These are phyloP conservation scores for Rhizophora mangle DNA, from an alignment of 345 rosid species.

Conservation along the genomic window DNA sequence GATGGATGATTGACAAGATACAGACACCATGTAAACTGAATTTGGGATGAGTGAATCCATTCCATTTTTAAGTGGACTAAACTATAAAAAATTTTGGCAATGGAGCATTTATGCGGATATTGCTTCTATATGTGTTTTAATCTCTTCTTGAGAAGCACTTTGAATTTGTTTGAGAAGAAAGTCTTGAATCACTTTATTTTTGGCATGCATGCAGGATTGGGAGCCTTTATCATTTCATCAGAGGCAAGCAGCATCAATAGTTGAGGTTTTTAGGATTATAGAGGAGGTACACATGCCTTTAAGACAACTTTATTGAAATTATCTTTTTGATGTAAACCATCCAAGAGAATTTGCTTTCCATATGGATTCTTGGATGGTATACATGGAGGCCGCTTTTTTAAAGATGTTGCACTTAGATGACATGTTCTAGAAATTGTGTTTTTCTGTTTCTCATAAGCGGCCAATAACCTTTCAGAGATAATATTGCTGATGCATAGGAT, in stretches of 20 bases:
- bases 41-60: too few relatives aligned
- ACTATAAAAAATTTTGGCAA: too few relatives aligned
- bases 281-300: slow-evolving; percentile 66
- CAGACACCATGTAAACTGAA: too few relatives aligned
- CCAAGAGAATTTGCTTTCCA: not conserved
- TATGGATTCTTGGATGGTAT: slow-evolving; percentile 10
- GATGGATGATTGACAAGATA: too few relatives aligned
- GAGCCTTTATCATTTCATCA: slow-evolving; percentile 91
- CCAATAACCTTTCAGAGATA: not conserved
- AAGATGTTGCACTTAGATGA: slow-evolving; percentile 11
- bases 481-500: not conserved
- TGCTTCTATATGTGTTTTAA: not conserved
- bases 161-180: slow-evolving; percentile 15
- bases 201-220: slow-evolving; percentile 69
- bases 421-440: not conserved
- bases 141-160: not conserved
- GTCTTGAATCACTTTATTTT: slow-evolving; percentile 2
- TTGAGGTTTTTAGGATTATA: slow-evolving; percentile 93
- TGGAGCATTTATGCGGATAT: too few relatives aligned
- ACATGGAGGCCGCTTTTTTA: slow-evolving; percentile 1
- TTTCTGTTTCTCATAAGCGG: not conserved
- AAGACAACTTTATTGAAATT: not conserved
- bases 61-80: too few relatives aligned
- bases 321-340: not conserved
- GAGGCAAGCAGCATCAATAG: slow-evolving; percentile 74